Base-by-base conservation (phyloP, 805 yeast genomes). In the Pachysolen tannophilus region DNA sequence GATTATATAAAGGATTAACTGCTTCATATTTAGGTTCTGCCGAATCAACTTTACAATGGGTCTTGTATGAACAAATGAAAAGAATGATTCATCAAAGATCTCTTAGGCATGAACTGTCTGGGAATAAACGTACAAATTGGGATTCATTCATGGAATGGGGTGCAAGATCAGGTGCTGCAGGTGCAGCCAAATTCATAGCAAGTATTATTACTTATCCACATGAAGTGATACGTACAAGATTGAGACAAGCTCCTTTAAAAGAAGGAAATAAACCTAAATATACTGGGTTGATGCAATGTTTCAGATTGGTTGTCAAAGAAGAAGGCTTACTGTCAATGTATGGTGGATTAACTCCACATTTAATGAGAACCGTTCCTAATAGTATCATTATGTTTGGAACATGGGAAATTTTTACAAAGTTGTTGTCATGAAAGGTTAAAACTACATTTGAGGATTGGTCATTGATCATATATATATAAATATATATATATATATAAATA, bases 371-470 rank as follows among this genome's bases (percentile, higher is more conserved):
- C 0, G 98, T 92, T 34, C 99, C 99, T 3, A 92, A 92, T 60
- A 83, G 95, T 51, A 87, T 92, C 54, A 90, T 92, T 47, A 92
- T 92, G 98, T 92, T 92, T 65, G 98, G 99, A 30, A 88, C 97
- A 3, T 92, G 97, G 97, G 99, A 92, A 54, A 56, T 92, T 23
- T 76, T 82, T 37, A 76, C 81, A 32, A 70, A 69, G 38, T 45
- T 74, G n/a, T 56, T 79, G 19, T 70, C 78, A 3, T 44, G 45
- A 26, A n/a, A n/a, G n/a, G n/a, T n/a, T n/a, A n/a, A n/a, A n/a
- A n/a, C 19, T 45, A 13, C n/a, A n/a, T n/a, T n/a, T n/a, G n/a
- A n/a, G n/a, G n/a, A n/a, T n/a, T n/a, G n/a, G n/a, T n/a, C n/a
- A n/a, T n/a, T n/a, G n/a, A n/a, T n/a, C n/a, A n/a, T n/a, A n/a